phyloP scores from a whole-genome alignment of 208 protist species.

The Porcisia hertigi region DNA sequence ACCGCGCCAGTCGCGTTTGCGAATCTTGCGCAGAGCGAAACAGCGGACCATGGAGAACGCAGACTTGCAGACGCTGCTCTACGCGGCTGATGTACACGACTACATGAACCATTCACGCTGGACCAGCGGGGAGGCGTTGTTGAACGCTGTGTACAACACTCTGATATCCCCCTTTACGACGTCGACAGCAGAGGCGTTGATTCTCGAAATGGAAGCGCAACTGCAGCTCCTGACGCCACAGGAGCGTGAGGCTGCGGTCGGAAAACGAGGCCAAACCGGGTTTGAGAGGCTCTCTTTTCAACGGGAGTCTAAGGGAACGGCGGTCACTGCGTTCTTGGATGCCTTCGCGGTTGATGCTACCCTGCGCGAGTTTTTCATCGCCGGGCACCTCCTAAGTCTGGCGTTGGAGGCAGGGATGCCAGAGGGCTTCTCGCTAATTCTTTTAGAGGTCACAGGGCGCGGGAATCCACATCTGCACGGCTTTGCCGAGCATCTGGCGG shows the following conservation, averaged over 20 bases:
- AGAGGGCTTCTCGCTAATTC: conserved; percentile 73
- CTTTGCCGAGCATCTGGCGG: conserved; percentile 47
- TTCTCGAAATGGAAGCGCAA: conserved; percentile 37
- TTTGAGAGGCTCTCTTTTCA: background rate
- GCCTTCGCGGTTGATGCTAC: conserved; percentile 24
- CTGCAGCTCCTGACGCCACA: conserved; percentile 27
- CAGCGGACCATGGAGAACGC: conserved; percentile 42
- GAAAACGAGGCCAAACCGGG: background rate
- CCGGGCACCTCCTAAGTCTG: conserved; percentile 48
- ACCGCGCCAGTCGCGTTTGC: conserved; percentile 26
- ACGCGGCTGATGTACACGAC: conserved; percentile 58
- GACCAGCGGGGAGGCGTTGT: conserved; percentile 33
- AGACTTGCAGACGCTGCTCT: conserved; percentile 67
- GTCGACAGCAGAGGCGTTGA: conserved; percentile 45
- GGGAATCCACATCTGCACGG: conserved; percentile 43
- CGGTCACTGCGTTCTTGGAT: conserved; percentile 43
- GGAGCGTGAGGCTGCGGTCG: background rate
- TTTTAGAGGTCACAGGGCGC: conserved; percentile 50
- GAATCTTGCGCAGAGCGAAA: conserved; percentile 36
- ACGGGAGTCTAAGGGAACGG: background rate
- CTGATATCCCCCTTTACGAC: conserved; percentile 69
- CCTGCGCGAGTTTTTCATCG: conserved; percentile 55
- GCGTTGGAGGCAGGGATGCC: conserved; percentile 62
- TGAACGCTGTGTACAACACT: conserved; percentile 31
- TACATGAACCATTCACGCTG: conserved; percentile 42